Base-by-base conservation (phyloP, 2,329 filamentous ascomycete species). In the Fusarium pilosicola region DNA sequence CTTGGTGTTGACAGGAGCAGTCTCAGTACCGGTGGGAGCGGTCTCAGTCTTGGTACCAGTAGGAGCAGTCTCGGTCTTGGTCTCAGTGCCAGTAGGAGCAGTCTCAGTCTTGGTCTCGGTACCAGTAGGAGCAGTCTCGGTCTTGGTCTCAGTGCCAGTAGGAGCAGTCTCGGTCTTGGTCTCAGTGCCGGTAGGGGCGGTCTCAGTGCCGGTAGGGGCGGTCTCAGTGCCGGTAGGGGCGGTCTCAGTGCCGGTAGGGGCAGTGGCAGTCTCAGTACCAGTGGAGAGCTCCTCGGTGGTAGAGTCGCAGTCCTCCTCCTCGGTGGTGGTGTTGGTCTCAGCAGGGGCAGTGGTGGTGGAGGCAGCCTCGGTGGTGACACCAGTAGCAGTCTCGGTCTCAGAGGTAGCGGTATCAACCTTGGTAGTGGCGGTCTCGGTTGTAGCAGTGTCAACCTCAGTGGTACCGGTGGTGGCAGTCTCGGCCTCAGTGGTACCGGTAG, bases 281-380 rank as follows among this genome's bases (percentile, higher is more conserved):
- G 62, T 54, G 15, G 57, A 54, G 55, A 26, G 24, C 18, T 26
- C 51, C 28, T 59, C 65, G 2, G 74, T 75, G 26, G 34, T 30
- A 20, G 61, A 39, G 54, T 38, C 42, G 6, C 61, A 26, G 68
- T 65, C 28, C 38, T 56, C 28, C 38, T 56, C 54, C 54, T 51
- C 65, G 15, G 75, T 61, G 36, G 64, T 55, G n/a, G 65, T 70
- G 20, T 28, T 62, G 20, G 69, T 60, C 10, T 52, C 55, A 12
- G 67, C 44, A 32, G 59, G 44, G 32, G 57, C 63, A 26, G 71
- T 58, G 42, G 58, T 62, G 34, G 69, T 62, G 20, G 67, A 30
- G 11, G 56, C 49, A 48, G 60, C 42, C 48, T 65, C 55, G 24
- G 71, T 57, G 28, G 48, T 51, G 30, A 51, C 48, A 51, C 30